These are phyloP conservation scores for Homolaphlyctis polyrhiza DNA, from an alignment of 371 early-diverging fungal genomes.

Conservation along the genomic window DNA sequence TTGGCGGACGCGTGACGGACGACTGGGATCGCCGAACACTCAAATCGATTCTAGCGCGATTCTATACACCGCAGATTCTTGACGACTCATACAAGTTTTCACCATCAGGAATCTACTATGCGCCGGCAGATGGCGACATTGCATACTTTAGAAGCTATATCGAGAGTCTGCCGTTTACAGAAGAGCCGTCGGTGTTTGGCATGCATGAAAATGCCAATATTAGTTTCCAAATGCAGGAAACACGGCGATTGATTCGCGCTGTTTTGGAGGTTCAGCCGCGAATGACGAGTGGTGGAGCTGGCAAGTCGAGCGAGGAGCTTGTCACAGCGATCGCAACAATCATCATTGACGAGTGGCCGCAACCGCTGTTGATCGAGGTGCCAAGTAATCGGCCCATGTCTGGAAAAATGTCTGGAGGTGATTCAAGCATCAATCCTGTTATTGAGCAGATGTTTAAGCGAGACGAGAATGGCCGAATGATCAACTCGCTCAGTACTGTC, in stretches of 20 bases:
- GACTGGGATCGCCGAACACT: constrained; percentile 54
- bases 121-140: constrained; percentile 46
- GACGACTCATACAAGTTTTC: constrained; percentile 42
- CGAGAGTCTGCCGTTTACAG: constrained; percentile 43
- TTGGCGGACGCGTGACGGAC: constrained; percentile 57
- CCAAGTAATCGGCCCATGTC: constrained; percentile 9
- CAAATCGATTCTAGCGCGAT: constrained; percentile 36
- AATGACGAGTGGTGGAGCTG: constrained; percentile 29
- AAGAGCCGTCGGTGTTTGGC: constrained; percentile 53
- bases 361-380: constrained; percentile 29
- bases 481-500: constrained; percentile 47
- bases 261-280: constrained; percentile 51
- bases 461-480: constrained; percentile 41
- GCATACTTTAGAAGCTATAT: constrained; percentile 34
- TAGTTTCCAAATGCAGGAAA: constrained; percentile 52
- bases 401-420: constrained; percentile 5
- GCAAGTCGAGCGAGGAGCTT: constrained; percentile 40
- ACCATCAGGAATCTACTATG: constrained; percentile 42
- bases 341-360: constrained; percentile 44
- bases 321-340: constrained; percentile 31
- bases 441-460: constrained; percentile 35
- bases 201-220: constrained; percentile 60
- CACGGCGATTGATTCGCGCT: constrained; percentile 36
- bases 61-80: constrained; percentile 39
- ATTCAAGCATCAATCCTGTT: constrained; percentile 8